Evolutionary conservation across 2,329 filamentous ascomycete species (phyloP).

Genomic region (Pseudogymnoascus sp.): DNA sequence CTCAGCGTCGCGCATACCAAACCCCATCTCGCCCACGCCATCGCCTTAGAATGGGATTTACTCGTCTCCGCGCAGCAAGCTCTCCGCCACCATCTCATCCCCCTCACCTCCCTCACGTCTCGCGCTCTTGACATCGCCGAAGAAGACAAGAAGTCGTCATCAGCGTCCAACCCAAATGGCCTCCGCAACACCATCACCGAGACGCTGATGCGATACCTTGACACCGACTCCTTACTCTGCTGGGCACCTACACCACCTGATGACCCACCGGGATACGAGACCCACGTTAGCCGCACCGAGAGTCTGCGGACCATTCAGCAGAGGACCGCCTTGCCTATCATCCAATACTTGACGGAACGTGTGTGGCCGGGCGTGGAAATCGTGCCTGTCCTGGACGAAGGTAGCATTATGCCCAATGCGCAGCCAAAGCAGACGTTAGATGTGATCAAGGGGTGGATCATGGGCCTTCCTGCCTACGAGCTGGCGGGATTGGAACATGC

Average conservation of each 20-base stretch:
- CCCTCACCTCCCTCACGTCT: conserved; percentile 77
- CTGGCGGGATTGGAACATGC: conserved; percentile 81
- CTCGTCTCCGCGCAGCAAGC: conserved; percentile 78
- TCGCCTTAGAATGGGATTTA: conserved; percentile 90
- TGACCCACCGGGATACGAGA: conserved; percentile 40
- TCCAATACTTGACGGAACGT: conserved; percentile 60
- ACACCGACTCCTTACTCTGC: conserved; percentile 88
- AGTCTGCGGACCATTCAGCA: conserved; percentile 69
- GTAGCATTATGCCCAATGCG: conserved; percentile 66
- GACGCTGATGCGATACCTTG: conserved; percentile 75
- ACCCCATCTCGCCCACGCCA: conserved; percentile 71
- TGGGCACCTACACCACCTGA: conserved; percentile 60
- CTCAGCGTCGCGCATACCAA: conserved; percentile 70
- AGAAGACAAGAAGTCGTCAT: conserved; percentile 47
- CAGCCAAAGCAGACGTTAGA: conserved; percentile 72
- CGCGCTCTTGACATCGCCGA: conserved; percentile 74
- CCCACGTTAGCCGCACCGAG: conserved; percentile 41
- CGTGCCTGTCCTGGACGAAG: conserved; percentile 69
- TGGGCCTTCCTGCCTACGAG: conserved; percentile 67
- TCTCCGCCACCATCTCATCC: conserved; percentile 79
- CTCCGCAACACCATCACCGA: conserved; percentile 59
- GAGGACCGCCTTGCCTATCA: conserved; percentile 60
- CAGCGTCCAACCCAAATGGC: conserved; percentile 28
- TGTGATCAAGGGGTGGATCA: conserved; percentile 72
- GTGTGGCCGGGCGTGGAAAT: conserved; percentile 84